Conservation (phyloP, 2,329 filamentous ascomycete species). For the Verticillium alfalfae region DNA sequence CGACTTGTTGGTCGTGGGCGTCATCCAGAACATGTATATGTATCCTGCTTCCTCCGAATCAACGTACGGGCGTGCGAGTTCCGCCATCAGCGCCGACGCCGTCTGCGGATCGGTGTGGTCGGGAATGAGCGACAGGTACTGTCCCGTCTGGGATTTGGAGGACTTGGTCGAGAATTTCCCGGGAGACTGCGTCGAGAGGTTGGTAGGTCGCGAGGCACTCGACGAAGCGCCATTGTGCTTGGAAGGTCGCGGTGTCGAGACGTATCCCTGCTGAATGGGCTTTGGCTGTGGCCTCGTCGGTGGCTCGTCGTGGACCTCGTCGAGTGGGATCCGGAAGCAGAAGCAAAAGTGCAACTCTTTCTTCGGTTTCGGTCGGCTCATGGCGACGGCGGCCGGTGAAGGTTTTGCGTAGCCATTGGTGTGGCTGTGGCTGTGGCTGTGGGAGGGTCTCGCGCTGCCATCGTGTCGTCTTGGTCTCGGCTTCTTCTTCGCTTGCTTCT, state of each 20-base stretch:
- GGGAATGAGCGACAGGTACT: conserved; percentile 66
- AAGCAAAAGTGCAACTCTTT: conserved; percentile 37
- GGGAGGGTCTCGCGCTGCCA: conserved; percentile 7
- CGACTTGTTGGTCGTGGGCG: conserved; percentile 53
- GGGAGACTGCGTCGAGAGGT: conserved; percentile 17
- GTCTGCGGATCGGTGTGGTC: conserved; percentile 59
- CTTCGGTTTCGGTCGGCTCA: conserved; percentile 18
- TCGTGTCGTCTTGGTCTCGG: conserved; percentile 15
- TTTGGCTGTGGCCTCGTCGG: conserved; percentile 39
- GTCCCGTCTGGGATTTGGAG: conserved; percentile 28
- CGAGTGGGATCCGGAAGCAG: conserved; percentile 46
- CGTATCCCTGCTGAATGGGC: conserved; percentile 32
- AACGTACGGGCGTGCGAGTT: conserved; percentile 63
- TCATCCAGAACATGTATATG: conserved; percentile 99
- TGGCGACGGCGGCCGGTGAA: background rate
- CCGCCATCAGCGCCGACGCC: conserved; percentile 65
- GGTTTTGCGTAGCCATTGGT: conserved; percentile 7
- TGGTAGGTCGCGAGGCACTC: conserved; percentile 9
- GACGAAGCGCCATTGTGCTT: conserved; percentile 10
- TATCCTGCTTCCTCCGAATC: conserved; percentile 78
- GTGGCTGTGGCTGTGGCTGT: background rate
- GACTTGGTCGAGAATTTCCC: conserved; percentile 21
- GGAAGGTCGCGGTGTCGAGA: conserved; percentile 4
- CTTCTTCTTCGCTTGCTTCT: conserved; percentile 23
- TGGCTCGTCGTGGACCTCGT: conserved; percentile 31